phyloP scores from a whole-genome alignment of 306 rosid genomes.

The Argentina anserina region DNA sequence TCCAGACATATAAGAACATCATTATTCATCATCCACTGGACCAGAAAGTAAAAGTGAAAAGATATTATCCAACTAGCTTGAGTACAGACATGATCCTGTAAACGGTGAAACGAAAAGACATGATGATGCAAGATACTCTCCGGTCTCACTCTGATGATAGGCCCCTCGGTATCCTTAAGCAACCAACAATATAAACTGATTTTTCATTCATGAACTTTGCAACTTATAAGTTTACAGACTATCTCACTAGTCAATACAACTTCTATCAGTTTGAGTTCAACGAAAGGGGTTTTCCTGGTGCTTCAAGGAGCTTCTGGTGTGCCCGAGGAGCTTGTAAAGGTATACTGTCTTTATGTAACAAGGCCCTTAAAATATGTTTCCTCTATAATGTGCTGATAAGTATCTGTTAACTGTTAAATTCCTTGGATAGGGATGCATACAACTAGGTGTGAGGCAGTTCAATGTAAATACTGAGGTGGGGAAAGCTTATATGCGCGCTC shows the following conservation, averaged over 20 bases:
- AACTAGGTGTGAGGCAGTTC: conserved; percentile 84
- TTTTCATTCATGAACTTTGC: neutral
- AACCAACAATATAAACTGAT: neutral
- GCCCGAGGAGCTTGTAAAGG: too few species aligned
- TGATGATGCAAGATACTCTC: neutral
- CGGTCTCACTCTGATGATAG: too few species aligned
- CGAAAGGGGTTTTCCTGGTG: too few species aligned
- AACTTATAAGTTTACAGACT: too few species aligned
- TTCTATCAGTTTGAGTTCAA: too few species aligned
- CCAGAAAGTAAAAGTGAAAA: neutral
- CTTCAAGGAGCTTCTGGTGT: too few species aligned
- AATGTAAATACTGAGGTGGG: conserved; percentile 94
- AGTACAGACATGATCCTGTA: neutral
- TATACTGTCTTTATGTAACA: too few species aligned
- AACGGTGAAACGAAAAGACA: neutral
- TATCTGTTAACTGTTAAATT: neutral
- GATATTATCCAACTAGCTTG: neutral
- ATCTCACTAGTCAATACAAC: too few species aligned
- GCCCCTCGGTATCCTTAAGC: neutral
- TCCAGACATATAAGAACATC: conserved; percentile 4
- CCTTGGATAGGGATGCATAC: conserved; percentile 60
- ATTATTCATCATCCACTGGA: conserved; percentile 6
- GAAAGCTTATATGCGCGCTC: conserved; percentile 88
- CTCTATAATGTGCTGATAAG: conserved; percentile 8
- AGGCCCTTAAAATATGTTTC: too few species aligned